phyloP scores from a whole-genome alignment of 768 basidiomycete genomes.

The Gloeostereum incarnatum region DNA sequence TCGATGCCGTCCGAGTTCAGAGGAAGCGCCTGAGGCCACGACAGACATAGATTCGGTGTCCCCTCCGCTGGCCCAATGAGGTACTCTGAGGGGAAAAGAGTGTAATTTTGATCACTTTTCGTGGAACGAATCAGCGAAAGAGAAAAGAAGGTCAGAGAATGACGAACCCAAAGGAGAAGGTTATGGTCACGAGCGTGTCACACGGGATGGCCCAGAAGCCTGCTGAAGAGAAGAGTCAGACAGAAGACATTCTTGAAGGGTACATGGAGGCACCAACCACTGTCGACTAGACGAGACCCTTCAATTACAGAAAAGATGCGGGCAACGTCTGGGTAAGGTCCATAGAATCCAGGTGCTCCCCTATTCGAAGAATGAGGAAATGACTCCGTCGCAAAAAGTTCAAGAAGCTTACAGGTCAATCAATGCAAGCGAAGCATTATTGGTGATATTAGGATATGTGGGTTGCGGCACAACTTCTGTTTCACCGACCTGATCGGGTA shows the following conservation, averaged over 20 bases:
- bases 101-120: slow-evolving; percentile 45
- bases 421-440: slow-evolving; percentile 53
- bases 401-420: slow-evolving; percentile 54
- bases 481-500: slow-evolving; percentile 50
- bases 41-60: slow-evolving; percentile 57
- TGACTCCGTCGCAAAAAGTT: not conserved
- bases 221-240: slow-evolving; percentile 15
- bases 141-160: not conserved
- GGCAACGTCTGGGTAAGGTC: slow-evolving; percentile 70
- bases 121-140: slow-evolving; percentile 3
- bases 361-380: slow-evolving; percentile 22
- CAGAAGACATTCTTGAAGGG: not conserved
- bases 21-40: slow-evolving; percentile 62
- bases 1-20: slow-evolving; percentile 71
- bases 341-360: slow-evolving; percentile 63
- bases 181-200: slow-evolving; percentile 42
- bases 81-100: slow-evolving; percentile 68
- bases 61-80: slow-evolving; percentile 61
- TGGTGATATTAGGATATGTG: slow-evolving; percentile 50
- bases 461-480: slow-evolving; percentile 43
- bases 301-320: slow-evolving; percentile 52
- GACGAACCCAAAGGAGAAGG: slow-evolving; percentile 63
- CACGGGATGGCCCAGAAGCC: slow-evolving; percentile 79
- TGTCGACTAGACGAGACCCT: slow-evolving; percentile 59
- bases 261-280: slow-evolving; percentile 22